Conservation (phyloP, 768 basidiomycete species). For the Tephrocybe sp. region DNA sequence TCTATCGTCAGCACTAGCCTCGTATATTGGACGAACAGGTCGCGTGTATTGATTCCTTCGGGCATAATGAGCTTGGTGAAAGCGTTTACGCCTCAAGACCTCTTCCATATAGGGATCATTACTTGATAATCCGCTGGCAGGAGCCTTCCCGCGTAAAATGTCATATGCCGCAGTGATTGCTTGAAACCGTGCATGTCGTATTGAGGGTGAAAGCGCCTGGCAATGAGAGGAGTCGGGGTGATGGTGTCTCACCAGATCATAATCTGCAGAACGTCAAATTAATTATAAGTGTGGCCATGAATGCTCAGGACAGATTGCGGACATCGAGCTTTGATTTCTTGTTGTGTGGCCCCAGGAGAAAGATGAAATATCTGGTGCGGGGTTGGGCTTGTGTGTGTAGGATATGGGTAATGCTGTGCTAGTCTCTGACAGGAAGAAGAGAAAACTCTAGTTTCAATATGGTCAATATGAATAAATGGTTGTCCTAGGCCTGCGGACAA, state of each 20-base stretch:
- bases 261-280: slow-evolving; percentile 41
- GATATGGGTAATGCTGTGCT: slow-evolving; percentile 42
- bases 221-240: slow-evolving; percentile 64
- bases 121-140: slow-evolving; percentile 16
- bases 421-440: slow-evolving; percentile 5
- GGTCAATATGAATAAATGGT: not conserved
- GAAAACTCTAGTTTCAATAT: slow-evolving; percentile 5
- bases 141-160: slow-evolving; percentile 38
- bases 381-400: slow-evolving; percentile 49
- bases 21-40: slow-evolving; percentile 18
- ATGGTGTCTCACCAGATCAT: slow-evolving; percentile 67
- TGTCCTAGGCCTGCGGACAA: slow-evolving; percentile 11
- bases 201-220: slow-evolving; percentile 35
- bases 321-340: slow-evolving; percentile 70
- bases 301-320: slow-evolving; percentile 21
- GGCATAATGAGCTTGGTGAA: slow-evolving; percentile 31
- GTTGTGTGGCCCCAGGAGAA: slow-evolving; percentile 47
- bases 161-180: slow-evolving; percentile 66
- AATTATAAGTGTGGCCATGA: not conserved
- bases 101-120: slow-evolving; percentile 48
- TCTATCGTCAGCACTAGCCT: slow-evolving; percentile 39
- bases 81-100: slow-evolving; percentile 45
- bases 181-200: slow-evolving; percentile 61
- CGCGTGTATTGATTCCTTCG: slow-evolving; percentile 17
- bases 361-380: slow-evolving; percentile 77